Base-by-base conservation (phyloP, 2,329 filamentous ascomycete species). In the Xylaria sp. region DNA sequence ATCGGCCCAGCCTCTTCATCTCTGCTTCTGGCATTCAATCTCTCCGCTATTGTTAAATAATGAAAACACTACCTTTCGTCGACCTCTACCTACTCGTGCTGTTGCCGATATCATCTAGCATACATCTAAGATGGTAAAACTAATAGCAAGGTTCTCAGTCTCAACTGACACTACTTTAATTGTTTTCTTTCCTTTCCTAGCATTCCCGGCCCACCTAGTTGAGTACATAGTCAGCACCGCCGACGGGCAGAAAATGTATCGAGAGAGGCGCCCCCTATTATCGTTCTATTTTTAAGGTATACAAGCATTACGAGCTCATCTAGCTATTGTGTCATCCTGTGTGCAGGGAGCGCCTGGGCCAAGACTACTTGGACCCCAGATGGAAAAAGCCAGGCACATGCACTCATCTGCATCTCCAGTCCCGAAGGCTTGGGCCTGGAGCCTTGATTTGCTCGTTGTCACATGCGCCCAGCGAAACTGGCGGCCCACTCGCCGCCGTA, bases 361-460 rank as follows among this genome's bases (percentile, higher is more conserved):
- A 69, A 67, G 55, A 51, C 48, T 31, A 67, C 54, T 25, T 48
- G 46, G 39, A 44, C 41, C 41, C 51, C 41, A 46, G 18, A n/a
- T 46, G 41, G 15, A 39, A 50, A 58, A 58, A 54, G 59, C 28
- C 52, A 65, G 64, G 50, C 59, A 62, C 62, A 65, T 65, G 62
- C 63, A 60, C 39, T 48, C 48, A 46, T 67, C 57, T 69, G 66
- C 66, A 67, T 65, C 55, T 54, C 51, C 66, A 67, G 71, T 72
- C 69, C 71, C 71, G 69, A 69, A 71, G 66, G 69, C 66, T 67
- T 68, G 71, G 69, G 68, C 44, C 46, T 66, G 37, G 52, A 44
- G 44, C 64, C 34, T 39, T 69, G 65, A 71, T 70, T 70, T 65
- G 68, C 65, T 65, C 51, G 65, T 55, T 51, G 56, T 64, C 60